A percentile compares a stretch with the other conserved stretches of the same genome.
Evolutionary conservation across 768 basidiomycete genomes (phyloP).

Genomic region (Suillus fuscotomentosus): DNA sequence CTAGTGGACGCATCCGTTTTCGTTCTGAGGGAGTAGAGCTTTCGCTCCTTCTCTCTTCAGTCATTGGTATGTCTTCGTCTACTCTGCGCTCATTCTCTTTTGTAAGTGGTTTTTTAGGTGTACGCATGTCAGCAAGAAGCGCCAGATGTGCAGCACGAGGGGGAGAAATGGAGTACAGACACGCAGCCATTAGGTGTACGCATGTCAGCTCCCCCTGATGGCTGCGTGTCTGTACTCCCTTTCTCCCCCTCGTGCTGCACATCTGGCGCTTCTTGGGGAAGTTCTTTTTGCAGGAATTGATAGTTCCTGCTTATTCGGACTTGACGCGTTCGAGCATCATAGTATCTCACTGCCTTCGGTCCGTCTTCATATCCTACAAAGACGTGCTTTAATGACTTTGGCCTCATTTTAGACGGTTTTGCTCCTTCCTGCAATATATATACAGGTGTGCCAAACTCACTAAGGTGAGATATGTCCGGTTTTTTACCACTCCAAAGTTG

Average conservation of each 20-base stretch:
- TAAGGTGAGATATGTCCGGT: slow-evolving; percentile 29
- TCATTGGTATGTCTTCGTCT: background rate
- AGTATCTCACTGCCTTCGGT: slow-evolving; percentile 13
- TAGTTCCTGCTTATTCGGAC: background rate
- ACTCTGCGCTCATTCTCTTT: background rate
- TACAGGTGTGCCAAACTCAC: slow-evolving; percentile 16
- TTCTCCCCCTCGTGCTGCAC: background rate
- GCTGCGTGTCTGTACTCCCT: background rate
- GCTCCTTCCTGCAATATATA: slow-evolving; percentile 13
- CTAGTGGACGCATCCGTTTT: background rate
- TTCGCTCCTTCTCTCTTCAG: background rate
- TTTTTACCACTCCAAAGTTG: slow-evolving; percentile 11
- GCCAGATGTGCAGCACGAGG: too few species aligned
- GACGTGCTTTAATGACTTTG: slow-evolving; percentile 10
- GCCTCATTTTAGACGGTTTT: slow-evolving; percentile 11
- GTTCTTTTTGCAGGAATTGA: background rate
- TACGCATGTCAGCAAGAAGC: too few species aligned
- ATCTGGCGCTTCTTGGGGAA: background rate
- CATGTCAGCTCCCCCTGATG: background rate
- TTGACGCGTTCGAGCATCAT: slow-evolving; percentile 6
- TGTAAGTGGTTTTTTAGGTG: background rate
- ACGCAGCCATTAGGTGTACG: too few species aligned
- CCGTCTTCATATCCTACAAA: slow-evolving; percentile 15
- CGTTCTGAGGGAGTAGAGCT: background rate
- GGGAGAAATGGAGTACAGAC: too few species aligned